phyloP scores from a whole-genome alignment of 2,329 filamentous ascomycete genomes.

The Ceratocystis huliohia region DNA sequence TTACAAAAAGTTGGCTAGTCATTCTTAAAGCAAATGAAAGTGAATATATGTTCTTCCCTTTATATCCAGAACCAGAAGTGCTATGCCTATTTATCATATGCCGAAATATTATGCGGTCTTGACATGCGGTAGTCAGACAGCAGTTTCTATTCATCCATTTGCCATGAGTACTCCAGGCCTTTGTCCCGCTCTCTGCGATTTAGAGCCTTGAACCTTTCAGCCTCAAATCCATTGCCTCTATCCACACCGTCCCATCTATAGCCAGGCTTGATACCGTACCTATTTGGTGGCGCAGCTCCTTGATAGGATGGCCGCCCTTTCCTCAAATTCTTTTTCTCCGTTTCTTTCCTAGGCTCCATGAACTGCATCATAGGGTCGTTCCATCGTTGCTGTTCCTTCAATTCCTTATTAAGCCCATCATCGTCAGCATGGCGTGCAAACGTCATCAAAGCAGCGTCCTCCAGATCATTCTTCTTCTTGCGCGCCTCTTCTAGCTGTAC shows the following conservation, averaged over 20 bases:
- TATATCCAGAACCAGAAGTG: too few species aligned
- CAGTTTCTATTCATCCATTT: conserved; percentile 65
- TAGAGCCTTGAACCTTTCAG: conserved; percentile 76
- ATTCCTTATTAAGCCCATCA: conserved; percentile 67
- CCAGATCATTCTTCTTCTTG: conserved; percentile 51
- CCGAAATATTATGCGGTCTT: too few species aligned
- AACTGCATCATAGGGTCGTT: conserved; percentile 87
- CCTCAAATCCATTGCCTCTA: conserved; percentile 84
- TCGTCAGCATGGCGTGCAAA: conserved; percentile 76
- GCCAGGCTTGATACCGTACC: conserved; percentile 84
- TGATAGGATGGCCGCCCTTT: conserved; percentile 55
- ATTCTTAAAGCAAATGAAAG: too few species aligned
- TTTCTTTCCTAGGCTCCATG: conserved; percentile 41
- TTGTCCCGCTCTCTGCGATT: conserved; percentile 66
- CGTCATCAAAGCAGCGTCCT: conserved; percentile 71
- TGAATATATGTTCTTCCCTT: not conserved
- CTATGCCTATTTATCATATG: too few species aligned
- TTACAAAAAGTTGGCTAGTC: too few species aligned
- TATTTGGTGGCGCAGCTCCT: conserved; percentile 73
- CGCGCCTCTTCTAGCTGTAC: conserved; percentile 62
- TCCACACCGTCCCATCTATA: conserved; percentile 97
- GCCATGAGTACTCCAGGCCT: conserved; percentile 81
- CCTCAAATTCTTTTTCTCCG: conserved; percentile 26
- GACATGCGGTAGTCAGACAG: not conserved
- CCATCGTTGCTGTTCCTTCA: conserved; percentile 69